These are phyloP conservation scores for Adansonia digitata DNA, from an alignment of 345 rosid genomes.

Conservation along the genomic window DNA sequence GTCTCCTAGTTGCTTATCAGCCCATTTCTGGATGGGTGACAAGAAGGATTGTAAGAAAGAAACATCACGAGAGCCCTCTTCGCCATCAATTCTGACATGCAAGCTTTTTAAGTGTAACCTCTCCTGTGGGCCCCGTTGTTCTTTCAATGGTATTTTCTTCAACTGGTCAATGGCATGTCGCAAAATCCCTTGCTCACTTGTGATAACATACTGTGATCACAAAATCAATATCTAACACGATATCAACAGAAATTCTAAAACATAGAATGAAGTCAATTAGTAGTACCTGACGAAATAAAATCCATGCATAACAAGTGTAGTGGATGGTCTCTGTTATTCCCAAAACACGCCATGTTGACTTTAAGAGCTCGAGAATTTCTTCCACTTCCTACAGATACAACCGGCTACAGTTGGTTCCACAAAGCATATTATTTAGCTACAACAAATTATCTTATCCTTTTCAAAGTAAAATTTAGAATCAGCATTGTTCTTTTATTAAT, in stretches of 20 bases:
- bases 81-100: constrained; percentile 57
- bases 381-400: constrained; percentile 71
- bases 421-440: neutral
- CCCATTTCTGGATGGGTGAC: constrained; percentile 88
- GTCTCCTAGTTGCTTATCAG: constrained; percentile 78
- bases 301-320: constrained; percentile 86
- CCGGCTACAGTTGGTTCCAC: neutral
- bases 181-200: constrained; percentile 70
- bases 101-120: constrained; percentile 84
- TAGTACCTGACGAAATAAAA: constrained; percentile 89
- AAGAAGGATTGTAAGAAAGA: constrained; percentile 82
- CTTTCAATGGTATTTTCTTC: constrained; percentile 80
- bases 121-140: constrained; percentile 96
- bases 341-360: constrained; percentile 92
- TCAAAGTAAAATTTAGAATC: neutral
- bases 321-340: constrained; percentile 96
- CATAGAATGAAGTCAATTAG: constrained; percentile 7
- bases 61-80: constrained; percentile 42
- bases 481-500: neutral
- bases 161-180: constrained; percentile 85
- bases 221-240: constrained; percentile 26
- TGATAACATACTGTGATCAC: constrained; percentile 71
- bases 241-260: constrained; percentile 3
- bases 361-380: constrained; percentile 94
- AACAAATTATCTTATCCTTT: neutral